A percentile compares a stretch with the other conserved stretches of the same genome.
phyloP scores from a whole-genome alignment of 1,284 basidiomycete species.

The Heterobasidion annosum region DNA sequence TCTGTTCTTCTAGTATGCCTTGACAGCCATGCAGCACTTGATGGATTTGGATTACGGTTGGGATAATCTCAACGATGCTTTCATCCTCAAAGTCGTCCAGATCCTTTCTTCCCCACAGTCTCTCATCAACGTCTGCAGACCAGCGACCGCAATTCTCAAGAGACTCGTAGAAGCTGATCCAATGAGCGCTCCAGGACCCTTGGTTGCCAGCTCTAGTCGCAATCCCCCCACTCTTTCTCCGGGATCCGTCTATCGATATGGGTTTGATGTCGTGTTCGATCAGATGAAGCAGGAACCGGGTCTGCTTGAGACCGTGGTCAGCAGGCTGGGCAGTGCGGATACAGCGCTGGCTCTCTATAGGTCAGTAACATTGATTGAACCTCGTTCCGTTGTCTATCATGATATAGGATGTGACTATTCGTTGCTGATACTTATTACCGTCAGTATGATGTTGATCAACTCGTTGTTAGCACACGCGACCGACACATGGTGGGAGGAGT shows the following conservation, averaged over 20 bases:
- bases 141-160: slow-evolving; percentile 90
- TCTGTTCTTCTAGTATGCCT: slow-evolving; percentile 52
- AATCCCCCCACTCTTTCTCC: slow-evolving; percentile 39
- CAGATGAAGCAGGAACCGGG: slow-evolving; percentile 66
- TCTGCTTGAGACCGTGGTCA: slow-evolving; percentile 71
- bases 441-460: slow-evolving; percentile 84
- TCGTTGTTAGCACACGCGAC: slow-evolving; percentile 74
- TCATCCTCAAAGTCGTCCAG: slow-evolving; percentile 74
- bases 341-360: slow-evolving; percentile 81
- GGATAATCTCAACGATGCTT: slow-evolving; percentile 59
- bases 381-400: background rate
- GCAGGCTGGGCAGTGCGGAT: slow-evolving; percentile 72
- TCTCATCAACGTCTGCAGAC: slow-evolving; percentile 92
- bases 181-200: slow-evolving; percentile 46
- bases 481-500: slow-evolving; percentile 71
- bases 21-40: slow-evolving; percentile 79
- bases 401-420: slow-evolving; percentile 8
- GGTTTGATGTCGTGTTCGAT: slow-evolving; percentile 76
- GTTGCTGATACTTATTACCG: background rate
- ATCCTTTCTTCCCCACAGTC: slow-evolving; percentile 72
- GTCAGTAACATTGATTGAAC: slow-evolving; percentile 28
- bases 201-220: slow-evolving; percentile 53
- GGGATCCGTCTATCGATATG: slow-evolving; percentile 71
- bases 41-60: slow-evolving; percentile 82
- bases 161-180: slow-evolving; percentile 81